Conservation (phyloP, 192 early-diverging fungal genomes). For the Entophlyctis luteolus region DNA sequence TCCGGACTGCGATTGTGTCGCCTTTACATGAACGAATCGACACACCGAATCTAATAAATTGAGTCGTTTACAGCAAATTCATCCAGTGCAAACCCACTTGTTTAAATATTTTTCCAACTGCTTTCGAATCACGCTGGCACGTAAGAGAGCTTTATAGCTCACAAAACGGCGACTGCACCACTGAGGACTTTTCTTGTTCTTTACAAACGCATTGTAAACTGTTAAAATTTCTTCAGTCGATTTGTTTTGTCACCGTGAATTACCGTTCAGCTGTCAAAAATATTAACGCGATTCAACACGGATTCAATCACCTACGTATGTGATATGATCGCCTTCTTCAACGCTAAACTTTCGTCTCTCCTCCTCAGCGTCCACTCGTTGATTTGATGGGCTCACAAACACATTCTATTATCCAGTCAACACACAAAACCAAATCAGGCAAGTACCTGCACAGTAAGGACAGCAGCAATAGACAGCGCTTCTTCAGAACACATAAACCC, state of each 20-base stretch:
- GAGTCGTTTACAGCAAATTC: not conserved
- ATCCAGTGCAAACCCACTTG: constrained; percentile 14
- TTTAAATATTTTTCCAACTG: constrained; percentile 52
- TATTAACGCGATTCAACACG: not conserved
- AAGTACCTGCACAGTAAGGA: constrained; percentile 68
- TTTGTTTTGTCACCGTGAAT: not conserved
- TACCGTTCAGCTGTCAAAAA: not conserved
- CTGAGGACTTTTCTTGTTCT: constrained; percentile 30
- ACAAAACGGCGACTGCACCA: constrained; percentile 54
- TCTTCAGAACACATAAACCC: constrained; percentile 68
- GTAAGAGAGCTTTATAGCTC: constrained; percentile 60
- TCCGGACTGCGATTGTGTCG: constrained; percentile 53
- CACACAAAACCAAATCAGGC: constrained; percentile 45
- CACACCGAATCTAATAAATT: constrained; percentile 38
- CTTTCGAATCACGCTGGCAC: constrained; percentile 31
- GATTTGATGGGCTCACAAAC: constrained; percentile 32
- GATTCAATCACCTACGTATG: constrained; percentile 32
- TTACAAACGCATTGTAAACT: constrained; percentile 55
- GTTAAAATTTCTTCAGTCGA: constrained; percentile 1
- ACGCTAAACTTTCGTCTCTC: constrained; percentile 68
- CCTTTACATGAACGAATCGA: constrained; percentile 29
- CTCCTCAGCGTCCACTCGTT: constrained; percentile 44
- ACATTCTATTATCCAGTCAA: constrained; percentile 22
- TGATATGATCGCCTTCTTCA: constrained; percentile 60
- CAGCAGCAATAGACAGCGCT: constrained; percentile 72